A percentile compares a stretch with the other conserved stretches of the same genome.
phyloP scores from a whole-genome alignment of 2,329 filamentous ascomycete genomes.

The Cladosporium sp. region DNA sequence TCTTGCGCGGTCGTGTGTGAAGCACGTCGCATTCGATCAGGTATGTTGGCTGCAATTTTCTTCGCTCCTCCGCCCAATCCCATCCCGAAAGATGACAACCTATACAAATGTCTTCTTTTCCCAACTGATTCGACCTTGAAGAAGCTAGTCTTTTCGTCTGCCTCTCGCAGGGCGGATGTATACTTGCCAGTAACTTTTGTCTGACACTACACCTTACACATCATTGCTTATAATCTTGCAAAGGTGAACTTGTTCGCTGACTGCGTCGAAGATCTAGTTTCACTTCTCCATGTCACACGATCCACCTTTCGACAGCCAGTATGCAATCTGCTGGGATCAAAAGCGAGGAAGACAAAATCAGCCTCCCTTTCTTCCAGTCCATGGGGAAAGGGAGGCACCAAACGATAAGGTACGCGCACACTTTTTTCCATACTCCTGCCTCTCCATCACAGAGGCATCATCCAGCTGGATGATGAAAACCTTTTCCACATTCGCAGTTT shows the following conservation, averaged over 20 bases:
- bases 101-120: conserved; percentile 75
- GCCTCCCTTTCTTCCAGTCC: not conserved
- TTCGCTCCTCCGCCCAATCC: conserved; percentile 8
- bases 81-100: conserved; percentile 65
- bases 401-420: conserved; percentile 11
- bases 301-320: no score
- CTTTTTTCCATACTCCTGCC: conserved; percentile 4
- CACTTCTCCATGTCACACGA: not conserved
- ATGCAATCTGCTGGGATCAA: no score
- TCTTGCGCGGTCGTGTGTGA: not conserved
- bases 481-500: conserved; percentile 83
- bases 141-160: conserved; percentile 67
- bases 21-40: conserved; percentile 1
- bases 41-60: conserved; percentile 5
- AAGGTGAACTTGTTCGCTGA: conserved; percentile 1
- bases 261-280: not conserved
- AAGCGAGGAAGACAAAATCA: not conserved
- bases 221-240: not conserved
- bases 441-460: conserved; percentile 6
- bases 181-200: conserved; percentile 89
- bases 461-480: conserved; percentile 31
- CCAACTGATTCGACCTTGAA: conserved; percentile 85
- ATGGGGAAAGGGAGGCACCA: conserved; percentile 9
- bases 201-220: conserved; percentile 50
- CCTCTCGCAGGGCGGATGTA: conserved; percentile 62